phyloP scores from a whole-genome alignment of 2,329 filamentous ascomycete species.

The Xylaria sp. region DNA sequence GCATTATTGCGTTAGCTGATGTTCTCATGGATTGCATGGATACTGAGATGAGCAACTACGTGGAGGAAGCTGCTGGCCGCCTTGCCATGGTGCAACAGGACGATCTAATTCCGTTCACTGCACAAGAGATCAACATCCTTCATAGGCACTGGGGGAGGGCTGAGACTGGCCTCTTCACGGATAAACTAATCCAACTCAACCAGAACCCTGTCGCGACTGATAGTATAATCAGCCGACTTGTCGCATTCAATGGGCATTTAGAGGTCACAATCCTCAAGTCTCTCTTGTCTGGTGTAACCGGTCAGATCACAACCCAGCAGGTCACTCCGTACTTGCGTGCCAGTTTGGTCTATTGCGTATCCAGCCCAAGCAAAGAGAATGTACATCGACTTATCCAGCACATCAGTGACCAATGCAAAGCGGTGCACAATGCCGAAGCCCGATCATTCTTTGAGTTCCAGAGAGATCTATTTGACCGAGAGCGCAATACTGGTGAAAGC shows the following conservation, averaged over 20 bases:
- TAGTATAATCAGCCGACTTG: conserved; percentile 67
- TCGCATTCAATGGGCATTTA: conserved; percentile 63
- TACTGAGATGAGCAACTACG: conserved; percentile 51
- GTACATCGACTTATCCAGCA: conserved; percentile 57
- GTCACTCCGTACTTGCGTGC: conserved; percentile 69
- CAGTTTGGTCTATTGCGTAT: conserved; percentile 64
- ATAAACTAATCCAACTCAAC: conserved; percentile 73
- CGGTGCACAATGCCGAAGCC: conserved; percentile 61
- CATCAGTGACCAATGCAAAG: conserved; percentile 57
- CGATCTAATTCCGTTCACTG: conserved; percentile 58
- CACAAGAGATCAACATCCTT: conserved; percentile 59
- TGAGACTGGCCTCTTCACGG: conserved; percentile 65
- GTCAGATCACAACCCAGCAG: conserved; percentile 59
- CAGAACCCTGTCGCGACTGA: conserved; percentile 65
- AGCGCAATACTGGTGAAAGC: conserved; percentile 47
- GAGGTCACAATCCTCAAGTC: conserved; percentile 64
- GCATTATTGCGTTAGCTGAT: conserved; percentile 63
- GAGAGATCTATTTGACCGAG: conserved; percentile 50
- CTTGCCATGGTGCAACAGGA: conserved; percentile 49
- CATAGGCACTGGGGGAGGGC: conserved; percentile 56
- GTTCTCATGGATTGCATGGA: conserved; percentile 58
- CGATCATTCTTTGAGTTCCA: conserved; percentile 61
- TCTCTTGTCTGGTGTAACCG: conserved; percentile 65
- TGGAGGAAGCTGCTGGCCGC: conserved; percentile 57
- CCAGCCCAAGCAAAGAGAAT: conserved; percentile 51